Evolutionary conservation across 2,329 filamentous ascomycete genomes (phyloP).

Genomic region (Didymella exigua): DNA sequence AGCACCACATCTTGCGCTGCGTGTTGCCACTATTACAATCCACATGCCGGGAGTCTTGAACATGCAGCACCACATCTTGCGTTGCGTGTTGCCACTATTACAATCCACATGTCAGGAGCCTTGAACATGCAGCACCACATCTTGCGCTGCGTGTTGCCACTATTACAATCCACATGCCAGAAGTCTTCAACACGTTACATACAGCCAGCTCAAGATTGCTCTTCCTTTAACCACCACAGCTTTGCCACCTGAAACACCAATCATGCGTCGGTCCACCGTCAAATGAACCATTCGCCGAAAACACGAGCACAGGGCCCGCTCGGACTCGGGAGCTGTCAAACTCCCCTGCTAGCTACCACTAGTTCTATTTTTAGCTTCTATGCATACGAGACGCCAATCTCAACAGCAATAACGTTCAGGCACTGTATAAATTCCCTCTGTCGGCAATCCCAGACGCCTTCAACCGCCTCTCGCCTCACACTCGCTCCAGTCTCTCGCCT

Average conservation of each 20-base stretch:
- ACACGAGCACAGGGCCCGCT: too few species aligned
- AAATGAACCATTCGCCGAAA: neutral
- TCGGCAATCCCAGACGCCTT: neutral
- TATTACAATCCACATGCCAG: neutral
- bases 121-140: too few species aligned
- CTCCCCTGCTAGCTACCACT: slow-evolving; percentile 10
- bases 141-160: too few species aligned
- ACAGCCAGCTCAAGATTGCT: neutral
- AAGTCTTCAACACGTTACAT: neutral
- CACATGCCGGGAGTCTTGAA: too few species aligned
- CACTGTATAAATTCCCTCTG: neutral
- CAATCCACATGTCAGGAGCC: too few species aligned
- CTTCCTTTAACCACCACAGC: neutral
- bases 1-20: too few species aligned
- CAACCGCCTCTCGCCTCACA: neutral
- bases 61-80: too few species aligned
- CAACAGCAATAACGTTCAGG: neutral
- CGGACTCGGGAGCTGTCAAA: neutral
- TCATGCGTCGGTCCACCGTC: neutral
- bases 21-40: too few species aligned
- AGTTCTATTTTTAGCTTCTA: slow-evolving; percentile 3
- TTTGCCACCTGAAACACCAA: neutral
- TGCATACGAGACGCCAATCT: slow-evolving; percentile 13
- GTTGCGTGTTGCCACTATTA: too few species aligned
- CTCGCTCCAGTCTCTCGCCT: neutral